Base-by-base conservation (phyloP, 2,329 filamentous ascomycete genomes). In the Epichloe glyceriae region DNA sequence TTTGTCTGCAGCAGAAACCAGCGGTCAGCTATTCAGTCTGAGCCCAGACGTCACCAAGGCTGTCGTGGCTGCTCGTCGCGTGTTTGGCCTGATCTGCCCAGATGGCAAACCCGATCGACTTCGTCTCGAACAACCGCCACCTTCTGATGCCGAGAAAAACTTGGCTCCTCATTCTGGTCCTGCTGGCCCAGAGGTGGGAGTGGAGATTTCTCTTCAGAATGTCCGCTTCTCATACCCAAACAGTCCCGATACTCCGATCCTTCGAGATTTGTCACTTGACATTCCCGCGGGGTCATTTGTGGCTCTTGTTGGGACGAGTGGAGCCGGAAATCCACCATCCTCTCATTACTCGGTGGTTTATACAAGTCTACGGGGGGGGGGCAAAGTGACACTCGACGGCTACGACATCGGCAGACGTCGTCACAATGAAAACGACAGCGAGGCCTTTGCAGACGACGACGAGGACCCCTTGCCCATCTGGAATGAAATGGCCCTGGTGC, bases 1-100 rank as follows among this genome's bases (percentile, higher is more conserved):
- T 80, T 71, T 85, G 46, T 69, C 85, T 1, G 74, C 83, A 20
- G 40, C 50, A 79, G 75, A 44, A 79, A 82, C 0, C 75, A 80
- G 57, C 68, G 76, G 80, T 30, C 79, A 83, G 58, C 76, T 85
- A 62, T 83, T 84, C 60, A 74, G 76, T 3, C 72, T 85, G 0
- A 79, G 80, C 0, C 80, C 81, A 0, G 81, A 85, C 52, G 35
- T 71, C 26, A 49, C 47, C 40, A 49, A 49, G 39, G 47, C 47
- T 35, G 47, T 39, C 39, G 42, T 49, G 22, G 17, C 80, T 4
- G 73, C 76, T 37, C 67, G 66, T 5, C 66, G 74, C 48, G 72
- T 80, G 22, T 59, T 69, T 45, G 58, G 55, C 33, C 55, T 70
- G 17, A 61, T 69, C 38, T n/a, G 52, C 3, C 38, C 52, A 49